These are phyloP conservation scores for Aspergillus mulundensis DNA, from an alignment of 495 filamentous ascomycete genomes.

Conservation along the genomic window DNA sequence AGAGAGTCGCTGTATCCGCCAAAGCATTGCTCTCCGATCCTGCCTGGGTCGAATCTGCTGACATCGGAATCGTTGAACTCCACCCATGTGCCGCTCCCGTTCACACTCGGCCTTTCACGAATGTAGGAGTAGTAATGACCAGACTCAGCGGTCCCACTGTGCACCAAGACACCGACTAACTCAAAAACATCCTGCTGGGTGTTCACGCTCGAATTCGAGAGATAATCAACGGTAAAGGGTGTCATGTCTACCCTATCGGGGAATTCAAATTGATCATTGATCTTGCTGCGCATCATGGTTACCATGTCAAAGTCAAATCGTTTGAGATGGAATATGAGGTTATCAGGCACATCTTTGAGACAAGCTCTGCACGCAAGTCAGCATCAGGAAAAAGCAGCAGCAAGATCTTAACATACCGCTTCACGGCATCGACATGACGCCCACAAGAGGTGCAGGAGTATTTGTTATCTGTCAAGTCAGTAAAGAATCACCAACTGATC, in stretches of 20 bases:
- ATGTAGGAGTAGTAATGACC: conserved; percentile 98
- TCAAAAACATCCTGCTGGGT: conserved; percentile 72
- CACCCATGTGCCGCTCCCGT: conserved; percentile 61
- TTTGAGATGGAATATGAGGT: conserved; percentile 94
- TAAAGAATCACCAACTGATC: conserved; percentile 20
- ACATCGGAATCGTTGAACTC: conserved; percentile 92
- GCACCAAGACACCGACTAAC: conserved; percentile 86
- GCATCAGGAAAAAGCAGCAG: not conserved
- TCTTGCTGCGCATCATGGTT: conserved; percentile 79
- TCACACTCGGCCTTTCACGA: conserved; percentile 65
- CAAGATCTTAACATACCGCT: conserved; percentile 50
- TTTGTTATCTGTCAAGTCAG: conserved; percentile 69
- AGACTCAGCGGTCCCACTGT: conserved; percentile 87
- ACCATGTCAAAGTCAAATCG: conserved; percentile 93
- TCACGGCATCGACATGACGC: conserved; percentile 89
- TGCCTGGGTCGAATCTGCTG: conserved; percentile 63
- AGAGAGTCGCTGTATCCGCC: conserved; percentile 61
- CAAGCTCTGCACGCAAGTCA: conserved; percentile 52
- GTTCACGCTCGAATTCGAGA: conserved; percentile 60
- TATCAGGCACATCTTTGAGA: conserved; percentile 88
- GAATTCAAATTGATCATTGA: conserved; percentile 93
- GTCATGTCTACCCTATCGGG: conserved; percentile 82
- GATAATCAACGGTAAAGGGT: conserved; percentile 79
- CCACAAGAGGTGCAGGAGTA: conserved; percentile 94
- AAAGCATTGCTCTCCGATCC: conserved; percentile 73